Percentiles rank a stretch among this genome's conserved stretches.
Conservation (phyloP, 371 early-diverging fungal species). For the Fennellomyces sp. region DNA sequence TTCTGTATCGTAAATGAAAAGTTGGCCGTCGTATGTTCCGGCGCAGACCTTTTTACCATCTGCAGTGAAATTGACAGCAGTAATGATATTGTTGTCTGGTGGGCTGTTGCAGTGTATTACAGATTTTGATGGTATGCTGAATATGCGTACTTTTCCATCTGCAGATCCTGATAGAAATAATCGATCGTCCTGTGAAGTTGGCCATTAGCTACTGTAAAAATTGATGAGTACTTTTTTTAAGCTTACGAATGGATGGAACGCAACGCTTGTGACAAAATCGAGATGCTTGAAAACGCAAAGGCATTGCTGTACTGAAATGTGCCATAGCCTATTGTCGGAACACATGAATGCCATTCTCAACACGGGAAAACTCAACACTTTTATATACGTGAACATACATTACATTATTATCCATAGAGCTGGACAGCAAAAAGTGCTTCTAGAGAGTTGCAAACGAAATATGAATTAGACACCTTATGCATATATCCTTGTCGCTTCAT, state of each 20-base stretch:
- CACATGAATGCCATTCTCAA: no score
- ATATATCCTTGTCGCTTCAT: background rate
- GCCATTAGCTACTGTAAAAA: background rate
- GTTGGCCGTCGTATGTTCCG: conserved; percentile 79
- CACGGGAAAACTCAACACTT: no score
- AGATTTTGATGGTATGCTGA: conserved; percentile 81
- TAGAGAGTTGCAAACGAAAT: conserved; percentile 12
- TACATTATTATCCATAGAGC: conserved; percentile 87
- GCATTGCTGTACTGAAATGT: conserved; percentile 70
- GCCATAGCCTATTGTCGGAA: conserved; percentile 71
- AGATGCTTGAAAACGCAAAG: conserved; percentile 78
- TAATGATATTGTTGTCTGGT: conserved; percentile 67
- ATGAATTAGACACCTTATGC: background rate
- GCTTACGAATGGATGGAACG: conserved; percentile 77
- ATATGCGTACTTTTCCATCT: conserved; percentile 79
- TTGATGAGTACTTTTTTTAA: background rate
- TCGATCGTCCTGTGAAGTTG: conserved; percentile 67
- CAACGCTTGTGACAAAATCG: conserved; percentile 79
- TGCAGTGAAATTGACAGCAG: conserved; percentile 77
- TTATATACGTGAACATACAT: no score
- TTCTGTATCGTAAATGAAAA: conserved; percentile 79
- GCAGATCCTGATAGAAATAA: conserved; percentile 82
- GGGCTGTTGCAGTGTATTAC: conserved; percentile 79
- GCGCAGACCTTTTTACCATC: conserved; percentile 74
- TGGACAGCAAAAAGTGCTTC: conserved; percentile 78